Percentiles rank a stretch among this genome's conserved stretches.
These are phyloP conservation scores for Pseudogymnoascus sp. DNA, from an alignment of 2,329 filamentous ascomycete species.

Conservation along the genomic window DNA sequence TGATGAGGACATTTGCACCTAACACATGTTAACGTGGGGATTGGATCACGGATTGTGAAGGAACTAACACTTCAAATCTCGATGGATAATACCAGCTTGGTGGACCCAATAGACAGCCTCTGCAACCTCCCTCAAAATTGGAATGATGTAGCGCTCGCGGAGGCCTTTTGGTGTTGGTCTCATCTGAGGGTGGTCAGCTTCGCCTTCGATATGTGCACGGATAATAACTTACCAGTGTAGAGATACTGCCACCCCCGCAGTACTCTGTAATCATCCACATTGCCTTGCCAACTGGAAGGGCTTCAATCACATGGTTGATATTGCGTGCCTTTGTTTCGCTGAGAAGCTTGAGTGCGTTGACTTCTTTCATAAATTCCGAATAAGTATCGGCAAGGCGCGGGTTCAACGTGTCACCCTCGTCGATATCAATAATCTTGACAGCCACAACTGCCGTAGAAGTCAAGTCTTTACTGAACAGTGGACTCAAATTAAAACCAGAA, in stretches of 20 bases:
- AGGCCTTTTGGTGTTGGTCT: slow-evolving; percentile 58
- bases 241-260: slow-evolving; percentile 76
- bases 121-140: slow-evolving; percentile 57
- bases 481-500: not conserved
- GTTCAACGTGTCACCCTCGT: slow-evolving; percentile 62
- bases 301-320: slow-evolving; percentile 74
- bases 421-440: slow-evolving; percentile 78
- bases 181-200: slow-evolving; percentile 35
- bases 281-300: slow-evolving; percentile 65
- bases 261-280: slow-evolving; percentile 89
- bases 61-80: slow-evolving; percentile 56
- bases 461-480: slow-evolving; percentile 24
- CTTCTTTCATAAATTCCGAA: slow-evolving; percentile 61
- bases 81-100: slow-evolving; percentile 59
- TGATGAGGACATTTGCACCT: slow-evolving; percentile 69
- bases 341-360: slow-evolving; percentile 61
- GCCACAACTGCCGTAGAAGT: slow-evolving; percentile 49
- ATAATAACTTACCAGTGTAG: slow-evolving; percentile 47
- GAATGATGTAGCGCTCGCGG: slow-evolving; percentile 63
- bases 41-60: not conserved
- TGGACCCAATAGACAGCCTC: slow-evolving; percentile 62
- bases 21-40: slow-evolving; percentile 6
- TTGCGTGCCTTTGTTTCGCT: slow-evolving; percentile 68
- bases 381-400: slow-evolving; percentile 59
- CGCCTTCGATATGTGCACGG: slow-evolving; percentile 32